Evolutionary conservation across 441 rosid genomes (phyloP), one percentile per base, ranked within the genome.

Genomic region (Pelargonium exstipulatum): DNA sequence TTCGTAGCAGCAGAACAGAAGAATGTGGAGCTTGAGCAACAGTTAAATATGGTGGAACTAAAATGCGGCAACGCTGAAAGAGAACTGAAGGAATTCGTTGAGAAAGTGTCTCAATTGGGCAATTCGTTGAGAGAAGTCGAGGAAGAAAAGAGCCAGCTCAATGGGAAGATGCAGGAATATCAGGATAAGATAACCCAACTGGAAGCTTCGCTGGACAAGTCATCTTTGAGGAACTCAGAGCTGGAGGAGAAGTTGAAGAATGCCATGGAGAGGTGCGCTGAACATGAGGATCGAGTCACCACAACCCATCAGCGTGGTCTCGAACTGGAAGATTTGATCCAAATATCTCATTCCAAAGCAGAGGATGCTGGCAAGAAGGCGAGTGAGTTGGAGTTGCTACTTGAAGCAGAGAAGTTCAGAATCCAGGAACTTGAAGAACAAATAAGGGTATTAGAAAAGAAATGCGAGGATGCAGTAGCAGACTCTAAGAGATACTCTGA

Each of bases 371-470:
- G 82, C 16, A 89, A 88, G 78, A 92, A 77, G 84, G 84, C 76
- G 20, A 86, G 74, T 67, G 98, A 95, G 80, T 74, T 95, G 74
- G 98, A 89, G 77, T 78, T 92, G 89, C 77, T 95, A 65, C 99
- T 92, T 17, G 91, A 89, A 82, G 82, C 98, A 16, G 96, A 89
- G 77, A 92, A 89, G 67, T 83, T 79, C 77, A 86, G 91, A 80
- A 95, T 88, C 73, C 92, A 89, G 79, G 98, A 95, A 77, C 97
- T 90, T 69, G 97, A 88, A 77, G 97, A 90, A 80, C 96, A 89
- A 77, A 72, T 86, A 66, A 77, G 83, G 73, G 62, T 79, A 48
- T 74, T 90, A 42, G 92, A 92, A 77, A 95, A 82, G 83, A 92
- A 87, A 79, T 77, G 75, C 40, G 84, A 53, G 7, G 90, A 83